These are phyloP conservation scores for Gaertneriomyces semiglobifer DNA, from an alignment of 192 early-diverging fungal genomes.

Conservation along the genomic window DNA sequence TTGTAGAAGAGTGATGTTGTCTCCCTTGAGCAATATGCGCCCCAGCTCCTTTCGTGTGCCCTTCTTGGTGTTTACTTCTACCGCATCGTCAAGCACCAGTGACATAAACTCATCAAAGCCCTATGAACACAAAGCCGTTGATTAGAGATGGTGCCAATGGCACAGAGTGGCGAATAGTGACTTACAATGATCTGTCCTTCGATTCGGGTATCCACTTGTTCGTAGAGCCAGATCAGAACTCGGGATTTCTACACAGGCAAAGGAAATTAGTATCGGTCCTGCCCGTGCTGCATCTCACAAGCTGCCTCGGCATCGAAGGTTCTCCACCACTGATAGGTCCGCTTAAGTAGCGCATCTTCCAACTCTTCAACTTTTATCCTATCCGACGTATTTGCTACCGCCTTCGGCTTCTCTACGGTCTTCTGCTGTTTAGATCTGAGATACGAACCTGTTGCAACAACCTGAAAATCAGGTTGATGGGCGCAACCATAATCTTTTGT, in stretches of 20 bases:
- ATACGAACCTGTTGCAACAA: constrained; percentile 79
- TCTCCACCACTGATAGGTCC: too few relatives aligned
- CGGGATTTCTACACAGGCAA: constrained; percentile 62
- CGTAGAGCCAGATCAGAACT: constrained; percentile 94
- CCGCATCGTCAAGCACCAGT: constrained; percentile 86
- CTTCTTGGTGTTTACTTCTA: constrained; percentile 80
- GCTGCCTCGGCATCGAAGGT: too few relatives aligned
- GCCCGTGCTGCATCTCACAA: too few relatives aligned
- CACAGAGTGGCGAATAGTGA: not conserved
- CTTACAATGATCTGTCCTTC: constrained; percentile 91
- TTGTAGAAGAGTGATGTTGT: constrained; percentile 83
- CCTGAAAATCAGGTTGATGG: constrained; percentile 96
- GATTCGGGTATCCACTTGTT: constrained; percentile 77
- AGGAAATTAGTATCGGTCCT: not conserved
- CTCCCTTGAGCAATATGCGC: constrained; percentile 92
- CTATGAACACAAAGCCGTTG: constrained; percentile 42
- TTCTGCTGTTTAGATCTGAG: not conserved
- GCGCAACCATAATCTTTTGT: constrained; percentile 81
- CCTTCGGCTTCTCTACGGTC: too few relatives aligned
- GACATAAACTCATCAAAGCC: constrained; percentile 99
- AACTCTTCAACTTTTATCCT: not conserved
- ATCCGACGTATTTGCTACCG: too few relatives aligned
- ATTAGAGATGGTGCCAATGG: not conserved
- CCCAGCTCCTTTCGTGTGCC: constrained; percentile 71
- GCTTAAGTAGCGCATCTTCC: not conserved